phyloP scores from a whole-genome alignment of 345 rosid species.

The Linum usitatissimum region DNA sequence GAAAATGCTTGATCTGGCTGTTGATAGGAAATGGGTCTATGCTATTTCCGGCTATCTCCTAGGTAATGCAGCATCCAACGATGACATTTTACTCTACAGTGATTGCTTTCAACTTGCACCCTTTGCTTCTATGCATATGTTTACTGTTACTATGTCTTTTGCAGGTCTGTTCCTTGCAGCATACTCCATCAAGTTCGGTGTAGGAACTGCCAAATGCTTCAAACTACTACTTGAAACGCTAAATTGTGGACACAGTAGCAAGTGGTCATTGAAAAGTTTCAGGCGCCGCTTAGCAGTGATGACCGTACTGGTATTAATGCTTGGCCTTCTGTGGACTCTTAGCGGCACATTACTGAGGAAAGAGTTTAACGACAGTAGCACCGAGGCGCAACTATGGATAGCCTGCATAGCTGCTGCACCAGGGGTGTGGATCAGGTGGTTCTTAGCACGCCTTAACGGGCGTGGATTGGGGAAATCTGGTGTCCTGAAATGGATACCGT shows the following conservation, averaged over 20 bases:
- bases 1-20: slow-evolving; percentile 81
- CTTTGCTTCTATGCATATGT: slow-evolving; percentile 12
- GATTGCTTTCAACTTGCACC: no score
- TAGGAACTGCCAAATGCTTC: slow-evolving; percentile 77
- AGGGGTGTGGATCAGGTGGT: slow-evolving; percentile 96
- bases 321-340: slow-evolving; percentile 34
- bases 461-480: slow-evolving; percentile 59
- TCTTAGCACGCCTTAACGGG: slow-evolving; percentile 73
- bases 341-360: slow-evolving; percentile 38
- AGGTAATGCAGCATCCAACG: no score
- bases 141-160: slow-evolving; percentile 48
- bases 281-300: slow-evolving; percentile 33
- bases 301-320: slow-evolving; percentile 30
- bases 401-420: slow-evolving; percentile 65
- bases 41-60: slow-evolving; percentile 14
- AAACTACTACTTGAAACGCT: slow-evolving; percentile 31
- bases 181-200: slow-evolving; percentile 61
- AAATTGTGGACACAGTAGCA: slow-evolving; percentile 21
- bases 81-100: no score
- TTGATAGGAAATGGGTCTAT: slow-evolving; percentile 59
- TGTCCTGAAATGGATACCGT: slow-evolving; percentile 67
- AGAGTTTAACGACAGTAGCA: slow-evolving; percentile 34
- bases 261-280: slow-evolving; percentile 33
- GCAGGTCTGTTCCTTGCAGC: slow-evolving; percentile 70
- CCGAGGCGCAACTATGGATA: slow-evolving; percentile 57